Base-by-base conservation (phyloP, 768 basidiomycete genomes). In the Hypsizygus marmoreus region DNA sequence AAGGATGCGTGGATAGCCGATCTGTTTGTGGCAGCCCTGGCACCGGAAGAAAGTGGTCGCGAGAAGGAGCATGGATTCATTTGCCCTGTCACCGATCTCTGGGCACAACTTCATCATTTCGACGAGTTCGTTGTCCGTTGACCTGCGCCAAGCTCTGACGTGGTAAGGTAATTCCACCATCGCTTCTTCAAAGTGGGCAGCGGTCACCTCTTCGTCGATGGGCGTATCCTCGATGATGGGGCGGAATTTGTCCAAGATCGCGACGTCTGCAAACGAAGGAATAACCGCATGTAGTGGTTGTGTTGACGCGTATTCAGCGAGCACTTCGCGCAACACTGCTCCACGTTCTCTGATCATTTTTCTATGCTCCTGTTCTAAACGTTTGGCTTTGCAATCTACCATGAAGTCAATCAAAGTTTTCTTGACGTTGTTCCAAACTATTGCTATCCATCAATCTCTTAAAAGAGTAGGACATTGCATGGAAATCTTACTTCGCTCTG, bases 401-500 rank as follows among this genome's bases (percentile, higher is more conserved):
- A 60, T 45, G 24, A 57, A 55, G 10, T 47, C 38, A 16, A 58
- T 36, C 10, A 60, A 37, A 22, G 31, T 20, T 14, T 36, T 25
- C 37, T 42, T 46, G 42, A 60, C 58, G 14, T 58, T 55, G 22
- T 36, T 35, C 56, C 58, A 60, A 14, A 50, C 58, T 60, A 39
- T 9, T n/a, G 28, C 4, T 12, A 6, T 7, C 23, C 20, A 47
- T 42, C 20, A 43, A n/a, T n/a, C n/a, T n/a, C n/a, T n/a, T n/a
- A n/a, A n/a, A n/a, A n/a, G n/a, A n/a, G 25, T 36, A 3, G 35
- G 25, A 32, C 23, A 30, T 23, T 35, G 6, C 23, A 33, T 41
- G 9, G 12, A 22, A 32, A 26, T 14, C 47, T 33, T 25, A 56
- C 51, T 41, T 41, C 51, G 40, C 11, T 50, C 49, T 1, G 55